Conservation (phyloP, 1,284 basidiomycete species). For the Cutaneotrichosporon sp. region DNA sequence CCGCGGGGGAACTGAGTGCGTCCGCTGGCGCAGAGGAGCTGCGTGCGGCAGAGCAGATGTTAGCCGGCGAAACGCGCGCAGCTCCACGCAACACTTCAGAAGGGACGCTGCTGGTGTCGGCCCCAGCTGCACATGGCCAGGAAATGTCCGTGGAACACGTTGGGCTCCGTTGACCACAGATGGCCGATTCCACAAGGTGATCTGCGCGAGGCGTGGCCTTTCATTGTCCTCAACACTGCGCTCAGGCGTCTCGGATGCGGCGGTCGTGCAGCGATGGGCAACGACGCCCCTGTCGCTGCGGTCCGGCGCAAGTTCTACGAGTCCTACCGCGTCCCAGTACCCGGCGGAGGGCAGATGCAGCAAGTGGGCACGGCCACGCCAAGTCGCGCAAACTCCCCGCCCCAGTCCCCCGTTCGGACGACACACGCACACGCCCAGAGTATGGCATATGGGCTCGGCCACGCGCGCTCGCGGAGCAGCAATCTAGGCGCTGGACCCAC, state of each 20-base stretch:
- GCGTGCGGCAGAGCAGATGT: conserved; percentile 23
- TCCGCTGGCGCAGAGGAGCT: conserved; percentile 27
- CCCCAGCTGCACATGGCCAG: conserved; percentile 37
- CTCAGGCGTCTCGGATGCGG: conserved; percentile 43
- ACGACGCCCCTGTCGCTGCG: conserved; percentile 33
- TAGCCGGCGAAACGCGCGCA: conserved; percentile 29
- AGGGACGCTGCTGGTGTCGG: conserved; percentile 38
- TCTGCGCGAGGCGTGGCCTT: conserved; percentile 38
- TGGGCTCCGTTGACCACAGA: conserved; percentile 11
- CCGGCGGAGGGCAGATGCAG: conserved; percentile 5
- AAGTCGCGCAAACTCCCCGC: conserved; percentile 22
- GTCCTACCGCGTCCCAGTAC: conserved; percentile 34
- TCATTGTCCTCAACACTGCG: conserved; percentile 41
- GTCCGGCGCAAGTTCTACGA: conserved; percentile 44
- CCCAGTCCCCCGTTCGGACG: conserved; percentile 22
- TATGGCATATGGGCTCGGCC: not conserved
- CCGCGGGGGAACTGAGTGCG: conserved; percentile 24
- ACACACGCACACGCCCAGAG: not conserved
- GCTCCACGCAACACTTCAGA: conserved; percentile 32
- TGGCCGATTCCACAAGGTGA: conserved; percentile 39
- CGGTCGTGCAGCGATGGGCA: conserved; percentile 42
- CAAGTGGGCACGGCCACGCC: not conserved
- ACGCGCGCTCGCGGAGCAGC: not conserved
- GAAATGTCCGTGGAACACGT: conserved; percentile 40
- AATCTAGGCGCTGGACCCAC: not conserved